Conservation (phyloP, 768 basidiomycete genomes). For the Termitomyces sp. region DNA sequence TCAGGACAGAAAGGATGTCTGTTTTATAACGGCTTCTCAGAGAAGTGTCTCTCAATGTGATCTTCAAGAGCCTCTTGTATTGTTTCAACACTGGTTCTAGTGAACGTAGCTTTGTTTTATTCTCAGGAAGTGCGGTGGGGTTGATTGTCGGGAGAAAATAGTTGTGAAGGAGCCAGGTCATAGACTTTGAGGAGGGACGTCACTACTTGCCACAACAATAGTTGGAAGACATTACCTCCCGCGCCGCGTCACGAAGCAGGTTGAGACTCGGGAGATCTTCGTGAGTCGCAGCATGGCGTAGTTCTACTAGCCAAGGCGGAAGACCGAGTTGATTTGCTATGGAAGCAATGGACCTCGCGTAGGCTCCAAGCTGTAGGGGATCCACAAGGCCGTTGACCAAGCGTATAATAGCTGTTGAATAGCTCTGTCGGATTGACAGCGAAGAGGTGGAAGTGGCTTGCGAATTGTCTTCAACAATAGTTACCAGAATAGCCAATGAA, state of each 20-base stretch:
- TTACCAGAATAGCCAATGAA: conserved; percentile 57
- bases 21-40: conserved; percentile 46
- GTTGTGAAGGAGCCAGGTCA: conserved; percentile 79
- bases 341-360: conserved; percentile 86
- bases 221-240: conserved; percentile 46
- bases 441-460: conserved; percentile 22
- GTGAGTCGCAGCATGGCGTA: conserved; percentile 94
- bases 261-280: conserved; percentile 88
- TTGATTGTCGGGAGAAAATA: conserved; percentile 81
- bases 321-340: conserved; percentile 86
- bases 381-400: conserved; percentile 96
- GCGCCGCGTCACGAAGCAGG: conserved; percentile 70
- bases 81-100: conserved; percentile 65
- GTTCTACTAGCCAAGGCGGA: conserved; percentile 86
- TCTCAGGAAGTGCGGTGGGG: conserved; percentile 35
- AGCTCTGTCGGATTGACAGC: conserved; percentile 68
- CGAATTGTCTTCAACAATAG: conserved; percentile 51
- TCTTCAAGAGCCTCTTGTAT: conserved; percentile 71
- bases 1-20: conserved; percentile 45
- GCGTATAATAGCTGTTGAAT: conserved; percentile 78
- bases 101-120: conserved; percentile 42
- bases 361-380: conserved; percentile 84
- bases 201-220: not conserved
- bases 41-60: conserved; percentile 61
- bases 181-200: conserved; percentile 46